Base-by-base conservation (phyloP, 2,329 filamentous ascomycete genomes). In the Fusarium hainanense region DNA sequence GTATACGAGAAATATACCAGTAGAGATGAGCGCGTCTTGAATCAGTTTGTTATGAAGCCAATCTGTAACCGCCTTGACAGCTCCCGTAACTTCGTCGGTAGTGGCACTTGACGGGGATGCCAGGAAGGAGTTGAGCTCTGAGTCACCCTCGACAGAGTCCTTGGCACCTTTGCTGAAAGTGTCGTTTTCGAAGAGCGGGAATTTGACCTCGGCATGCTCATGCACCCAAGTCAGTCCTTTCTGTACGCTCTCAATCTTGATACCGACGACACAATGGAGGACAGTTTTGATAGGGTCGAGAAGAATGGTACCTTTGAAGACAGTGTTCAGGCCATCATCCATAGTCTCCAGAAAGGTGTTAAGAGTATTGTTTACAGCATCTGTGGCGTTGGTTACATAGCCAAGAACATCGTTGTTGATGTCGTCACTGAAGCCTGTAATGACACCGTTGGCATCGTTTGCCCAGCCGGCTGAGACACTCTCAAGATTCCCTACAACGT, bases 201-300 rank as follows among this genome's bases (percentile, higher is more conserved):
- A 91, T 63, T 88, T 84, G 73, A 99, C 87, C 66, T 96, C 88
- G 6, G 96, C 93, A 77, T 98, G 84, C 71, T 98, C 91, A 74
- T 92, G 88, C 13, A 97, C 92, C 95, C 95, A 99, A 1, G 93
- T 97, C n/a, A 98, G 85, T 14, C 92, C 96, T 76, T 92, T 91
- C 78, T 98, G 89, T 70, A 99, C 89, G 23, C 90, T 88, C 71
- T 92, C 89, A 68, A 98, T 86, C 83, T 98, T 98, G 76, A 97
- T 85, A 10, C 91, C 89, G 69, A 98, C 89, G n/a, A 98, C 85
- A 77, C 96, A 98, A 76, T 93, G 88, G 68, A 98, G 86, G 34
- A 98, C 89, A 44, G 93, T 91, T 75, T 89, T 85, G 75, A 97
- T 90, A 0, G 94, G 92, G 28, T 90, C 88, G 70, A 93, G 87